Percentiles rank a stretch among this genome's conserved stretches.
Evolutionary conservation across 148 eudicot species (phyloP).

Genomic region (Polygonum aviculare): DNA sequence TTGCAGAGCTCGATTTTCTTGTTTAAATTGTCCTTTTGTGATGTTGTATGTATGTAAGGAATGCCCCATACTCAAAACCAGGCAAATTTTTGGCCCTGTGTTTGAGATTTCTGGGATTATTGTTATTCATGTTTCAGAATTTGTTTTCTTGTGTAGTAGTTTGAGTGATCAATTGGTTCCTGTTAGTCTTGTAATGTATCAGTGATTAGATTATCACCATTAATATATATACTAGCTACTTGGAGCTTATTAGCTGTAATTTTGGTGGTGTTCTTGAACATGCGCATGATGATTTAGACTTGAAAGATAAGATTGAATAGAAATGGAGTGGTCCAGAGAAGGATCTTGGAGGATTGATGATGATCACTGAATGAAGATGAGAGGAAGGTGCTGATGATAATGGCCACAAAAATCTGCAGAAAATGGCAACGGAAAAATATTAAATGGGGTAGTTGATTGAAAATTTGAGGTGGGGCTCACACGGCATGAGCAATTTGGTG

Average conservation of each 20-base stretch:
- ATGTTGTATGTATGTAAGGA: slow-evolving; percentile 10
- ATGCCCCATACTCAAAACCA: slow-evolving; percentile 12
- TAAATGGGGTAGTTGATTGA: neutral
- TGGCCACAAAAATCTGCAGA: neutral
- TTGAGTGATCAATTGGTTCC: neutral
- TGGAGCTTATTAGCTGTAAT: neutral
- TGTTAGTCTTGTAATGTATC: neutral
- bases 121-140: neutral
- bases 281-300: no score
- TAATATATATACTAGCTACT: neutral
- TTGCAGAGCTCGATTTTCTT: slow-evolving; percentile 38
- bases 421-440: neutral
- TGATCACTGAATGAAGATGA: no score
- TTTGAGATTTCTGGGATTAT: slow-evolving; percentile 11
- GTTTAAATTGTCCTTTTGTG: neutral
- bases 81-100: slow-evolving; percentile 27
- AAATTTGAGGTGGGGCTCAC: neutral
- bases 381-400: neutral
- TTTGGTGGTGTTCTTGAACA: no score
- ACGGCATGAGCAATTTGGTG: neutral
- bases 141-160: neutral
- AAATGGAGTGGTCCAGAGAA: neutral
- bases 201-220: neutral
- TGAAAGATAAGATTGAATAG: no score
- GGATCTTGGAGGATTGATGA: neutral